These are phyloP conservation scores for Solanum rostratum DNA, from an alignment of 257 asterid genomes.

Conservation along the genomic window DNA sequence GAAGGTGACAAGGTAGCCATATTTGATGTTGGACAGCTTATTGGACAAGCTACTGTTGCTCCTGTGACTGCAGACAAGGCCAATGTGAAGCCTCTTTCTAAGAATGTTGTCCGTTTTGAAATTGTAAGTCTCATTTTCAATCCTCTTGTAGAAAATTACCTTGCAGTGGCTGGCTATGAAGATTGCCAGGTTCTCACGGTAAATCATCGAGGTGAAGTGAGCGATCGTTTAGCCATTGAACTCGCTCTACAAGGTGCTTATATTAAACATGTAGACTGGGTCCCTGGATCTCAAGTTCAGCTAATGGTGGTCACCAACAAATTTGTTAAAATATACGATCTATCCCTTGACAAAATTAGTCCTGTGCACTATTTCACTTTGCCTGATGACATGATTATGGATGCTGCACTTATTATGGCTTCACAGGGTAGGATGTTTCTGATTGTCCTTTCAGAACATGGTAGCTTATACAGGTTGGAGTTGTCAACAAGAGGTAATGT, in stretches of 20 bases:
- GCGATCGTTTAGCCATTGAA: conserved; percentile 91
- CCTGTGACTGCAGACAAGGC: conserved; percentile 99
- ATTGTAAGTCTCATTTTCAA: conserved; percentile 87
- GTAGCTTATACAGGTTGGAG: conserved; percentile 81
- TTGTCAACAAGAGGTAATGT: conserved; percentile 68
- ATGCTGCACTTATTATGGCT: conserved; percentile 71
- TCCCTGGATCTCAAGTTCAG: conserved; percentile 97
- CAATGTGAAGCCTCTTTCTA: conserved; percentile 96
- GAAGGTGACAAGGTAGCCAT: conserved; percentile 99
- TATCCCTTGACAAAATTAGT: conserved; percentile 91
- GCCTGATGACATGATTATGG: conserved; percentile 68
- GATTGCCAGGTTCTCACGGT: conserved; percentile 97
- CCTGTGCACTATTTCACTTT: conserved; percentile 86
- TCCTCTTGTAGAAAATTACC: conserved; percentile 73
- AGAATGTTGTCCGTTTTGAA: conserved; percentile 92
- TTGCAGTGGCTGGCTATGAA: conserved; percentile 97
- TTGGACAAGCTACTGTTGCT: conserved; percentile 90
- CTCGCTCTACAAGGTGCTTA: conserved; percentile 98
- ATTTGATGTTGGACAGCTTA: conserved; percentile 95
- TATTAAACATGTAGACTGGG: conserved; percentile 88
- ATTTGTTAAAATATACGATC: conserved; percentile 86
- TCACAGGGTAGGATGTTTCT: conserved; percentile 72
- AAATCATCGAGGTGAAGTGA: conserved; percentile 95
- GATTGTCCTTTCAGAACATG: conserved; percentile 70
- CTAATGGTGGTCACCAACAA: conserved; percentile 90